Base-by-base conservation (phyloP, 345 rosid genomes). In the Kernera saxatilis region DNA sequence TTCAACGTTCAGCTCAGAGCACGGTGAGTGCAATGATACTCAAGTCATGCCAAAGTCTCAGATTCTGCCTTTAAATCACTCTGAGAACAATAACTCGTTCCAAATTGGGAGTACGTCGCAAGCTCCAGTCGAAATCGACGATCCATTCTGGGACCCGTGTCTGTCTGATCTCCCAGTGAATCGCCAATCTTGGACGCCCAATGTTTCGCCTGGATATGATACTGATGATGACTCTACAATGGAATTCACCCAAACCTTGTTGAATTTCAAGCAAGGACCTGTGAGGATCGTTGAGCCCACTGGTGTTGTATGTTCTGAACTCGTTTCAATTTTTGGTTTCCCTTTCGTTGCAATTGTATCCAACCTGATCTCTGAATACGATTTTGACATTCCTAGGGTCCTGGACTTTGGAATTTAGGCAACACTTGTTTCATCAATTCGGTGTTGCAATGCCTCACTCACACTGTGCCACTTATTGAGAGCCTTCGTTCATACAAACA, bases 361-460 rank as follows among this genome's bases (percentile, higher is more conserved):
- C 12, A 5, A 3, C 9, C 19, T 63, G 55, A 11, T 51, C 39
- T 17, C 58, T 58, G 5, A 29, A 8, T 55, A 18, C 15, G 69
- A 29, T 61, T 61, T 57, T 41, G 13, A 41, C 9, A 29, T 44
- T 55, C 4, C 11, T 74, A 95, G 99, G 99, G 97, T 21, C 90
- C 91, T 25, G 99, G 97, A 40, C 85, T 95, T 48, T 60, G 8
- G 17, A 95, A 95, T 79, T 67, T 84, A 49, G 99, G 98, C 11
- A 88, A 90, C 70, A 88, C 89, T 2, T 95, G 99, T 79, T 95
- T 87, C 64, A 58, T 95, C 27, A 95, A 95, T 69, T 87, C 93
- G 5, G 83, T 92, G 30, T 72, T 95, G 73, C 99, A 95, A 65
- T 92, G 99, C 75, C 72, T 95, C 46, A 90, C 97, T 8, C 99